A percentile compares a stretch with the other conserved stretches of the same genome.
Conservation (phyloP, 2,329 filamentous ascomycete species). For the Arthrobotrys iridis region DNA sequence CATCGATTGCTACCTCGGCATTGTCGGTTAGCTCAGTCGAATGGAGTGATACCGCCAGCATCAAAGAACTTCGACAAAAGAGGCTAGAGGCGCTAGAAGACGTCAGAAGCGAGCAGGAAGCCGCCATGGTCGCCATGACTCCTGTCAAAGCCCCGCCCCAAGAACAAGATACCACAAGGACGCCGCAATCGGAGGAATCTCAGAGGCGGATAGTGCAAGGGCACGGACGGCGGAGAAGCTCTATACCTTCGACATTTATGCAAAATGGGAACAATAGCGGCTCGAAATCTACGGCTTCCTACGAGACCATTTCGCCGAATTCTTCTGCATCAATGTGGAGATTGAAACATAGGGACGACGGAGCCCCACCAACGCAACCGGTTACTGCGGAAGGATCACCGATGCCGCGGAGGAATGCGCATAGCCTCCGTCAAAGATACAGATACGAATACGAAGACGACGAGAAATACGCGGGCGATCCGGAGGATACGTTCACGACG, state of each 20-base stretch:
- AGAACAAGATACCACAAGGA: conserved; percentile 2
- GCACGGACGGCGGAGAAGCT: conserved; percentile 29
- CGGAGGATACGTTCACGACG: conserved; percentile 22
- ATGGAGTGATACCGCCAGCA: conserved; percentile 48
- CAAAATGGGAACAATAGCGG: conserved; percentile 17
- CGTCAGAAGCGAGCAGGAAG: conserved; percentile 21
- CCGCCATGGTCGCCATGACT: neutral
- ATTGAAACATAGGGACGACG: conserved; percentile 6
- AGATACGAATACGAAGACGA: conserved; percentile 13
- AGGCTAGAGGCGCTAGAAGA: conserved; percentile 45
- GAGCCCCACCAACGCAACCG: neutral
- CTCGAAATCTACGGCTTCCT: conserved; percentile 24
- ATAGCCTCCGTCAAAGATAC: neutral
- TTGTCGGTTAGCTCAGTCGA: conserved; percentile 49
- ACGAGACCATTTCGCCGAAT: conserved; percentile 50
- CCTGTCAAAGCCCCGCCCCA: neutral
- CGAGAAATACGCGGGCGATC: conserved; percentile 8
- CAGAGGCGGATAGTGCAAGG: conserved; percentile 10
- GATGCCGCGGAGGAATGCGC: neutral
- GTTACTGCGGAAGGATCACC: conserved; percentile 27
- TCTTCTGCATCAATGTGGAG: conserved; percentile 48
- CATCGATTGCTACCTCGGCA: conserved; percentile 49
- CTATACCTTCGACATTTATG: conserved; percentile 51
- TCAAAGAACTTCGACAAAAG: conserved; percentile 30
- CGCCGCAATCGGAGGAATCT: neutral